These are phyloP conservation scores for Neurospora tetrasperma DNA, from an alignment of 495 filamentous ascomycete genomes.

Conservation along the genomic window DNA sequence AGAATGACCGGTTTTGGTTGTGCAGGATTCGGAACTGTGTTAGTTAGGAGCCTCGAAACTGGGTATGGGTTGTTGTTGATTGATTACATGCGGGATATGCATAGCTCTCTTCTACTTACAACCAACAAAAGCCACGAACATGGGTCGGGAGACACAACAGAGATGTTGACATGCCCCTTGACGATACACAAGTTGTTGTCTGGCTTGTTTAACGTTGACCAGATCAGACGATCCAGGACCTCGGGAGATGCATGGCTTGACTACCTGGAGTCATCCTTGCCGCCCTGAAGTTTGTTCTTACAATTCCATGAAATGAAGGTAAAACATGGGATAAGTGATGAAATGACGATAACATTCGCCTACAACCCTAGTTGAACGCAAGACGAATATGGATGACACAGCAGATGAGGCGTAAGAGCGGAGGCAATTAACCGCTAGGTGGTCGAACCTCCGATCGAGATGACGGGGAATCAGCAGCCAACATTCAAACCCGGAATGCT, in stretches of 20 bases:
- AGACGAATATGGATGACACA: neutral
- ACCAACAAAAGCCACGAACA: neutral
- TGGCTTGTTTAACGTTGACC: neutral
- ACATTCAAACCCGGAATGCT: neutral
- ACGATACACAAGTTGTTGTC: neutral
- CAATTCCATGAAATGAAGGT: neutral
- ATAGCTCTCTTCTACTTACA: neutral
- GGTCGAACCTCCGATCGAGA: neutral
- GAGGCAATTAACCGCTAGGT: neutral
- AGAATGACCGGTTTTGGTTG: neutral
- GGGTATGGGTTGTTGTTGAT: neutral
- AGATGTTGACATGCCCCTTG: neutral
- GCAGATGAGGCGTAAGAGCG: neutral
- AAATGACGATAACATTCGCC: neutral
- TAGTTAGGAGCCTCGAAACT: neutral
- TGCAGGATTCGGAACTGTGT: neutral
- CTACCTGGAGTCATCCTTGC: neutral
- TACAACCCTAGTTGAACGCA: neutral
- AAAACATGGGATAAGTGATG: neutral
- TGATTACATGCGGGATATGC: neutral
- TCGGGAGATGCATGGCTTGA: neutral
- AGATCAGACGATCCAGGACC: neutral
- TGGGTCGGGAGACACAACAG: neutral
- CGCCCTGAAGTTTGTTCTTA: neutral
- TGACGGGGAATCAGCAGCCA: neutral